A percentile compares a stretch with the other conserved stretches of the same genome.
These are phyloP conservation scores for Neoboletus subvelutipes DNA, from an alignment of 768 basidiomycete species.

Conservation along the genomic window DNA sequence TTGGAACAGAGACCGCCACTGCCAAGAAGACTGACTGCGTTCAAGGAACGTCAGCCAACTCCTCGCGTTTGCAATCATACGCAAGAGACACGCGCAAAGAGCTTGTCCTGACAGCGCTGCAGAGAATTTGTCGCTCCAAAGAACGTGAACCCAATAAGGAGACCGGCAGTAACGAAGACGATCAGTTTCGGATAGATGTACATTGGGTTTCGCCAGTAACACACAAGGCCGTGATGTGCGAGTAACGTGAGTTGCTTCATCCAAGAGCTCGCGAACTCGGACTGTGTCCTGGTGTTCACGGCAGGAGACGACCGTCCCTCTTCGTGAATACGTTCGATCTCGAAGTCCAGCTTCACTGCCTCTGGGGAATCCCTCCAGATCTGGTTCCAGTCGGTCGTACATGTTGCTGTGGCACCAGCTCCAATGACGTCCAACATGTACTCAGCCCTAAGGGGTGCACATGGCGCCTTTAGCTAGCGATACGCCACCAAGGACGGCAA, in stretches of 20 bases:
- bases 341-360: constrained; percentile 34
- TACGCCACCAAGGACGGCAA: neutral
- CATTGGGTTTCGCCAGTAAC: constrained; percentile 42
- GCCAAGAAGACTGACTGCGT: constrained; percentile 51
- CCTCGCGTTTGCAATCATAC: fast-evolving
- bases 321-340: constrained; percentile 44
- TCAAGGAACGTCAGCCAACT: neutral
- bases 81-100: constrained; percentile 35
- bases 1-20: constrained; percentile 41
- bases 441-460: constrained; percentile 37
- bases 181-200: constrained; percentile 41
- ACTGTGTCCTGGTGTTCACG: constrained; percentile 19
- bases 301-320: constrained; percentile 33
- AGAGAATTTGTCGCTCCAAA: constrained; percentile 35
- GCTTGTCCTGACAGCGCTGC: constrained; percentile 39
- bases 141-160: constrained; percentile 46
- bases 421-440: constrained; percentile 56
- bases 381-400: constrained; percentile 47
- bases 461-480: neutral
- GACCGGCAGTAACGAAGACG: constrained; percentile 33
- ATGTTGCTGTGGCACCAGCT: constrained; percentile 50
- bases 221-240: constrained; percentile 30
- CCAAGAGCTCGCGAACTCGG: constrained; percentile 42
- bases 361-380: constrained; percentile 48
- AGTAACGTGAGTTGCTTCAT: constrained; percentile 35